phyloP scores from a whole-genome alignment of 1,139 yeast genomes.

The Waltiozyma sp. region DNA sequence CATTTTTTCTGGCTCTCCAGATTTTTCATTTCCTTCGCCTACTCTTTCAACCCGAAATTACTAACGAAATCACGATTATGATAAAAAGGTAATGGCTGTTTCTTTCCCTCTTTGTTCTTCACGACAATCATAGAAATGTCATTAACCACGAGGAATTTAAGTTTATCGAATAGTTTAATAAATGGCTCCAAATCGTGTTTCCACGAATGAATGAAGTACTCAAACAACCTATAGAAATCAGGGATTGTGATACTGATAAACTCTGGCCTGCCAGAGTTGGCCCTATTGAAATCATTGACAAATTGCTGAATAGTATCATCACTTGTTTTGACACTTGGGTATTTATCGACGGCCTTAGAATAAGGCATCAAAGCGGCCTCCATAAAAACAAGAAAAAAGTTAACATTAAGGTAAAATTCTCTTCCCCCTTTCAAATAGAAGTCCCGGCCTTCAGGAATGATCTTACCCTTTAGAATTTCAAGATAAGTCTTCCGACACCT shows the following conservation, averaged over 20 bases:
- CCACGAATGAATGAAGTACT: constrained; percentile 27
- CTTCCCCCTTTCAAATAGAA: constrained; percentile 17
- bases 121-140: constrained; percentile 27
- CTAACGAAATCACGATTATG: constrained; percentile 21
- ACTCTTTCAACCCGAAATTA: constrained; percentile 14
- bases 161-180: constrained; percentile 21
- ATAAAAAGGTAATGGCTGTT: constrained; percentile 23
- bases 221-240: constrained; percentile 24
- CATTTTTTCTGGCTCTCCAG: too few relatives aligned
- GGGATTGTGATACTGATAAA: constrained; percentile 19
- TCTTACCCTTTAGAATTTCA: constrained; percentile 21
- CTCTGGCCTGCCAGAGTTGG: constrained; percentile 9
- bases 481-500: constrained; percentile 19
- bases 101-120: constrained; percentile 9
- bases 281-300: constrained; percentile 21
- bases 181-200: constrained; percentile 25
- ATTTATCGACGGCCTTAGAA: constrained; percentile 29
- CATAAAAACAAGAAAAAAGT: constrained; percentile 25
- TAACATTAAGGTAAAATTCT: constrained; percentile 22
- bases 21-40: too few relatives aligned
- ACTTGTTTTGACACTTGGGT: constrained; percentile 30
- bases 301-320: constrained; percentile 25
- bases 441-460: constrained; percentile 22
- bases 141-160: constrained; percentile 27
- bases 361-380: constrained; percentile 26